Percentiles rank a stretch among this genome's conserved stretches.
These are phyloP conservation scores for Chalara sp. DNA, from an alignment of 2,329 filamentous ascomycete species.

Conservation along the genomic window DNA sequence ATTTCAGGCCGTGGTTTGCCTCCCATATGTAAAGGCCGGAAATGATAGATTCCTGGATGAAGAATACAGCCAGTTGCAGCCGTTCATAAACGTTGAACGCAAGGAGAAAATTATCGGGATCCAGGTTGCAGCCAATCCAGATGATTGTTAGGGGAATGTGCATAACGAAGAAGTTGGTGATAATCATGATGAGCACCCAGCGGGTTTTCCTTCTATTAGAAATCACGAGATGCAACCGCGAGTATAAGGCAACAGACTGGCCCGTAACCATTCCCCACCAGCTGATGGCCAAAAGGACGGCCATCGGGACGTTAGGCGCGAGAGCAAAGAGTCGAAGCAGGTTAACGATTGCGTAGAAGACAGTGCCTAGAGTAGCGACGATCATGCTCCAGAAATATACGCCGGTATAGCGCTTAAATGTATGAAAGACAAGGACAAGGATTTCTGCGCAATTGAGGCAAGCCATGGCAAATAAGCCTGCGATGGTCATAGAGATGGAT, in stretches of 20 bases:
- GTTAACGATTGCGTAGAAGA: not conserved
- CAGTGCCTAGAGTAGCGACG: not conserved
- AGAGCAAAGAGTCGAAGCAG: not conserved
- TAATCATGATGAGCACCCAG: slow-evolving; percentile 38
- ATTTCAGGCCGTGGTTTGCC: not conserved
- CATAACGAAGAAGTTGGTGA: slow-evolving; percentile 30
- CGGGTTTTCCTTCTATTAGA: slow-evolving; percentile 31
- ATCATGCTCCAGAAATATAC: slow-evolving; percentile 7
- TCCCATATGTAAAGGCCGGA: not conserved
- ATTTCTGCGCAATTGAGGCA: slow-evolving; percentile 2
- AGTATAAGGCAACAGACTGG: slow-evolving; percentile 41
- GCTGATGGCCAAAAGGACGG: slow-evolving; percentile 21
- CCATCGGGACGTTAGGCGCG: slow-evolving; percentile 5
- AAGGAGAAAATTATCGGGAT: not conserved
- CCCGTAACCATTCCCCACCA: slow-evolving; percentile 34
- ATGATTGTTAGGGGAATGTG: not conserved
- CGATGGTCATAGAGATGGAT: too few species aligned
- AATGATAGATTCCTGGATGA: not conserved
- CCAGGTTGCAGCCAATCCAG: too few species aligned
- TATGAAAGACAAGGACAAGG: slow-evolving; percentile 1
- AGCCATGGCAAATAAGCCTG: too few species aligned
- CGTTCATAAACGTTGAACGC: not conserved
- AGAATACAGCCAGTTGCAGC: not conserved
- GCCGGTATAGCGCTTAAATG: slow-evolving; percentile 4
- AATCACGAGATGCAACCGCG: slow-evolving; percentile 38